Evolutionary conservation across 108 stramenopile species (phyloP).

Genomic region (Schizochytrium sp.): DNA sequence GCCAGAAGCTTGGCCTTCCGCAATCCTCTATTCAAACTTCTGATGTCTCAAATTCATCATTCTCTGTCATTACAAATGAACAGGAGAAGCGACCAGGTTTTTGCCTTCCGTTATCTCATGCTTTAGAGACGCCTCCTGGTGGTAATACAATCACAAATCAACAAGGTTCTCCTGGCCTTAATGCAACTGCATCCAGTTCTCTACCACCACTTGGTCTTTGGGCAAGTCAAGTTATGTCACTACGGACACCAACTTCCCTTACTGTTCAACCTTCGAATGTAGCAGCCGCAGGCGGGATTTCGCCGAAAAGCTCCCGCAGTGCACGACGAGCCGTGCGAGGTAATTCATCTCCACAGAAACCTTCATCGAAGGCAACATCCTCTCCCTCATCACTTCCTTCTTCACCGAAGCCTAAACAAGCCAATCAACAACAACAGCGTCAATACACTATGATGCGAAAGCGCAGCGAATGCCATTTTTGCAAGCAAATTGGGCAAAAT

Average conservation of each 20-base stretch:
- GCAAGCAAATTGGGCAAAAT: conserved; percentile 50
- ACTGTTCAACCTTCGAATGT: neutral
- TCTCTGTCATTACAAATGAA: neutral
- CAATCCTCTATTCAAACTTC: neutral
- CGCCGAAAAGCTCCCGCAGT: conserved; percentile 39
- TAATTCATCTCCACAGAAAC: neutral
- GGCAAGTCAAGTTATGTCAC: neutral
- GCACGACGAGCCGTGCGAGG: neutral
- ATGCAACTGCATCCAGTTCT: neutral
- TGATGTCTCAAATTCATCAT: neutral
- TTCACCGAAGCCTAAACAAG: neutral
- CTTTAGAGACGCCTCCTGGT: no score
- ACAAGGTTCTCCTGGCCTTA: neutral
- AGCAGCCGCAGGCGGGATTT: neutral
- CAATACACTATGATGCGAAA: conserved; percentile 62
- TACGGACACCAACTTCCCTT: conserved; percentile 2
- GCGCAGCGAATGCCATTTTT: conserved; percentile 38
- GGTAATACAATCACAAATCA: neutral
- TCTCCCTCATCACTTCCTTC: no score
- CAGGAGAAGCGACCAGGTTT: no score
- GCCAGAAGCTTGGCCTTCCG: neutral
- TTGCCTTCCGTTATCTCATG: no score
- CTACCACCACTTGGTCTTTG: neutral
- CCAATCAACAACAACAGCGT: neutral
- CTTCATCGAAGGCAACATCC: neutral